Evolutionary conservation across 2,329 filamentous ascomycete species (phyloP).

Genomic region (Thielaviopsis ethacetica): DNA sequence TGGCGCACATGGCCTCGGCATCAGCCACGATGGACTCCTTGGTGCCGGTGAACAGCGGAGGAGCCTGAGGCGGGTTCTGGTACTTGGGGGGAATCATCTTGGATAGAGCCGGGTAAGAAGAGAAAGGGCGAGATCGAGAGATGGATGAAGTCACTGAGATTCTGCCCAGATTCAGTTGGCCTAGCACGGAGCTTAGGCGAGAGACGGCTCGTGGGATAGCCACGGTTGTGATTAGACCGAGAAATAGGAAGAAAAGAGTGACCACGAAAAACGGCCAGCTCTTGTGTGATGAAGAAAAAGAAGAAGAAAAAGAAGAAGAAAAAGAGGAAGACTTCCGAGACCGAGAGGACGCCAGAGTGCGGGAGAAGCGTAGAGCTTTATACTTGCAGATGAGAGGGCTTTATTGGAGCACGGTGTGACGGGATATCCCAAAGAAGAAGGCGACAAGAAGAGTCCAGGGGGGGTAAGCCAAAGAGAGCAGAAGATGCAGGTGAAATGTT

Average conservation of each 20-base stretch:
- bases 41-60: constrained; percentile 62
- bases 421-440: background rate
- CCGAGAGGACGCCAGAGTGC: constrained; percentile 4
- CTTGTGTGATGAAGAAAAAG: constrained; percentile 1
- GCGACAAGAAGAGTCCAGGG: background rate
- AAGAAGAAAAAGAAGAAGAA: constrained; percentile 1
- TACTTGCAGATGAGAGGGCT: background rate
- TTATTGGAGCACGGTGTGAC: background rate
- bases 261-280: constrained; percentile 15
- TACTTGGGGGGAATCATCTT: constrained; percentile 51
- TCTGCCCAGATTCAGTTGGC: constrained; percentile 32
- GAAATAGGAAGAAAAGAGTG: constrained; percentile 38
- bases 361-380: background rate
- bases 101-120: constrained; percentile 9
- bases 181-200: constrained; percentile 41
- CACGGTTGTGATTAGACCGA: constrained; percentile 44
- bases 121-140: constrained; percentile 14
- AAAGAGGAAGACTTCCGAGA: background rate
- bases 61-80: constrained; percentile 58
- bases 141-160: constrained; percentile 15
- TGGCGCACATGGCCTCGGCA: constrained; percentile 48
- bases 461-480: background rate
- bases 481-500: background rate
- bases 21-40: constrained; percentile 50
- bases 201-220: constrained; percentile 42